Evolutionary conservation across 139 green algal genomes (phyloP), one percentile per base, ranked within the genome.

Genomic region (Chlamydomonas sphaeroides): DNA sequence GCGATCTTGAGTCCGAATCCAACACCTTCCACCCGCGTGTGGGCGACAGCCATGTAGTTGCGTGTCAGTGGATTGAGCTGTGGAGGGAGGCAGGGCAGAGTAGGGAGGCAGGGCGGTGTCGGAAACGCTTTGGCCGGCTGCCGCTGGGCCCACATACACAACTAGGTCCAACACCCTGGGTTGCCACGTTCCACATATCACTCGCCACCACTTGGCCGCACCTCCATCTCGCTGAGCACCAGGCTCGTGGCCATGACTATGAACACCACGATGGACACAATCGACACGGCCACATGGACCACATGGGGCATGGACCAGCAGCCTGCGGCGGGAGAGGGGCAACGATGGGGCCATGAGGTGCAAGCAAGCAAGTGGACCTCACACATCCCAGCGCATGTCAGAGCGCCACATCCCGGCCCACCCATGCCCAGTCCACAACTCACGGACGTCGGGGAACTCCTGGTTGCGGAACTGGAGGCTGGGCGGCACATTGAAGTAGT

Each of bases 271-370:
- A 83, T 65, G 21, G 45, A 74, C 32, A n/a, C 32, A 7, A 53
- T 45, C 14, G 65, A 73, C n/a, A 83, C 62, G 11, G 42, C 35
- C 57, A 80, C 73, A 35, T 88, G 78, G 33, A 85, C 68, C 4
- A 88, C 45, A 33, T 85, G 66, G 5, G 84, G 84, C 65, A 85
- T 74, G 3, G 61, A 48, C 70, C 69, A 88, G 49, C 84, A 88
- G 53, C 49, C 78, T 70, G 67, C 53, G 5, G 53, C 2, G 11
- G 63, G 10, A 18, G 0, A 11, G 33, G 62, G 62, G 32, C 23
- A 65, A 65, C 17, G 59, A 36, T 18, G 21, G 68, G n/a, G n/a
- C n/a, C n/a, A n/a, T n/a, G n/a, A n/a, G n/a, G n/a, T n/a, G n/a
- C n/a, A n/a, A n/a, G 36, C 36, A 10, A 10, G 6, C 11, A 49